Percentiles rank a stretch among this genome's conserved stretches.
Conservation (phyloP, 106 monocot species). For the Dendrobium officinale region DNA sequence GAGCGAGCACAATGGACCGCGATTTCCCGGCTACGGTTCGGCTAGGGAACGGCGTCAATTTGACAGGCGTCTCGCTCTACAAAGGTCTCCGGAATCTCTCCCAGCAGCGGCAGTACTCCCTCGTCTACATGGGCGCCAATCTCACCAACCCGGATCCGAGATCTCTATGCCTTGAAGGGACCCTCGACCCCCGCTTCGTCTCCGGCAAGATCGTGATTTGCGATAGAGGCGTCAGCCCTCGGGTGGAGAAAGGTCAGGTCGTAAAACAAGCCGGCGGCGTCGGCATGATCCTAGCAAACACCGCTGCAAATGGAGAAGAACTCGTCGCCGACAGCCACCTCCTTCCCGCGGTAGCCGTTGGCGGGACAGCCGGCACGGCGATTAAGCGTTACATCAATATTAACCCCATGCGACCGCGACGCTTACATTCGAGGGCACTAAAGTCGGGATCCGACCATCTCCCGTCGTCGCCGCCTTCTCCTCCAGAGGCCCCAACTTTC, state of each 20-base stretch:
- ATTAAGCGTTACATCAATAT: constrained; percentile 39
- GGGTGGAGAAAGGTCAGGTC: constrained; percentile 83
- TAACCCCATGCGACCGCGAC: constrained; percentile 36
- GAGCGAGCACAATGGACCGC: constrained; percentile 81
- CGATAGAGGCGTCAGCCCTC: constrained; percentile 71
- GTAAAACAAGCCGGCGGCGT: constrained; percentile 79
- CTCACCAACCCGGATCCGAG: constrained; percentile 41
- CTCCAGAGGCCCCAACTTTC: constrained; percentile 77
- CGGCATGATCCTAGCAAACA: constrained; percentile 80
- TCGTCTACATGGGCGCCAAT: constrained; percentile 60
- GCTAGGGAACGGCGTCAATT: constrained; percentile 44
- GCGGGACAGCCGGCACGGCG: constrained; percentile 35
- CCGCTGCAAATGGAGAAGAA: constrained; percentile 65
- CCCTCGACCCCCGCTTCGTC: constrained; percentile 50
- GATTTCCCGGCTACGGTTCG: constrained; percentile 58
- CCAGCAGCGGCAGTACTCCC: constrained; percentile 36
- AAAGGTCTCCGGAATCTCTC: constrained; percentile 37
- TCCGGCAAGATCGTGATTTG: constrained; percentile 82
- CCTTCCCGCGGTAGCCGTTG: constrained; percentile 64
- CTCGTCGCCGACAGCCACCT: constrained; percentile 86
- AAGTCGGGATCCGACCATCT: constrained; percentile 74
- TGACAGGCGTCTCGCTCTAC: constrained; percentile 78
- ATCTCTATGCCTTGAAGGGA: constrained; percentile 69
- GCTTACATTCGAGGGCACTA: constrained; percentile 56
- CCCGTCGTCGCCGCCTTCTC: constrained; percentile 90